A percentile compares a stretch with the other conserved stretches of the same genome.
These are phyloP conservation scores for Leptomonas pyrrhocoris DNA, from an alignment of 208 protist genomes.

Conservation along the genomic window DNA sequence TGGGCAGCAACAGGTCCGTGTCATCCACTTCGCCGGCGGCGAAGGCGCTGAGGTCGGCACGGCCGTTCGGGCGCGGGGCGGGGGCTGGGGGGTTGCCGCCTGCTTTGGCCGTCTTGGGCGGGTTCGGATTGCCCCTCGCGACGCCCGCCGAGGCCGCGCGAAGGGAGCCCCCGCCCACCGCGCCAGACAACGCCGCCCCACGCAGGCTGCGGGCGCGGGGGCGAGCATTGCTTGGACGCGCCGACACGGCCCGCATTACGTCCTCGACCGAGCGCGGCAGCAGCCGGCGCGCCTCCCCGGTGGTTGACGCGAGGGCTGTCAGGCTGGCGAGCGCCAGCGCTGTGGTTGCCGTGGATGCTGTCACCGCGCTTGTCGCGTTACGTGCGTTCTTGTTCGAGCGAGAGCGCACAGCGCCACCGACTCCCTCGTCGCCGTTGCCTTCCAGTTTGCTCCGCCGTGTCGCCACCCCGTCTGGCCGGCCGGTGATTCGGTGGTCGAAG, in stretches of 20 bases:
- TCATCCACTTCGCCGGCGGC: slow-evolving; percentile 7
- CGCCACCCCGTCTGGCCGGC: slow-evolving; percentile 1
- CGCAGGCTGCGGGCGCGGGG: neutral
- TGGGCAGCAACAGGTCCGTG: slow-evolving; percentile 10
- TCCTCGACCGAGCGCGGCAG: slow-evolving; percentile 29
- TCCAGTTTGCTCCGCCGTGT: too few species aligned
- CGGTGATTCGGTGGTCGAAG: slow-evolving; percentile 37
- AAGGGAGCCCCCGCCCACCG: neutral
- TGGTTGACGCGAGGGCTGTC: slow-evolving; percentile 7
- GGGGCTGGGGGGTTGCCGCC: neutral
- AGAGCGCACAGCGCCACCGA: neutral
- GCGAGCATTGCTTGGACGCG: slow-evolving; percentile 1
- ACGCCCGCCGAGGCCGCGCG: neutral
- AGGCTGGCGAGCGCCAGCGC: neutral
- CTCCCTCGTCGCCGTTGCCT: neutral
- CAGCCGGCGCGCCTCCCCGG: slow-evolving; percentile 21
- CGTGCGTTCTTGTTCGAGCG: neutral
- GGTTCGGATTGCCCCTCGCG: too few species aligned
- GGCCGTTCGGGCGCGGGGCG: neutral
- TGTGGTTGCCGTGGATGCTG: neutral
- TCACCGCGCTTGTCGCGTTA: neutral
- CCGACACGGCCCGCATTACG: slow-evolving; percentile 26
- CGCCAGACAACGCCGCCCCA: neutral
- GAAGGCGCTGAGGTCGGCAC: neutral
- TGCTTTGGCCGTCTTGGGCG: neutral